Base-by-base conservation (phyloP, 768 basidiomycete genomes). In the Pholiota conissans region DNA sequence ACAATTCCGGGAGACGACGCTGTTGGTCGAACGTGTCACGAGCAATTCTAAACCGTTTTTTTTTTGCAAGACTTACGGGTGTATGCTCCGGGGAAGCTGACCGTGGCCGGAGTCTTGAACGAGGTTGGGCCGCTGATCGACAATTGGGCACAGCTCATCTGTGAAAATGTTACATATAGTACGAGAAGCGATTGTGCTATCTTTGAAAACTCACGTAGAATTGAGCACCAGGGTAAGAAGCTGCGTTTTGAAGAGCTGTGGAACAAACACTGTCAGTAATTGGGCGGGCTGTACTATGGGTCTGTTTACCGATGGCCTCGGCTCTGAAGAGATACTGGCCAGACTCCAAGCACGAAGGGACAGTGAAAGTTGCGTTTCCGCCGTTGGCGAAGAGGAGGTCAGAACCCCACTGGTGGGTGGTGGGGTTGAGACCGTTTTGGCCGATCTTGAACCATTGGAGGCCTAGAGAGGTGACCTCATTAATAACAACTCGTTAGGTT, bases 401-500 rank as follows among this genome's bases (percentile, higher is more conserved):
- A 14, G 79, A 76, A 35, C 70, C 82, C 82, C 82, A 83, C 30
- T 70, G 64, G 46, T 58, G 63, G 5, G 66, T 61, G n/a, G 63
- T 65, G 40, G 77, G 63, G 57, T 68, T 65, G 50, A 71, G 69
- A 11, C 79, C 79, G 46, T 79, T 78, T 62, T 83, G 72, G 59
- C 73, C 78, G 59, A 83, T 80, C 70, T 82, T 84, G 73, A 84
- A 83, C 82, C 82, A 83, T 34, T 77, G 65, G 4, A 83, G 72
- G 27, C 82, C 82, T 9, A 2, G 67, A 29, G 34, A 39, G n/a
- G 20, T 18, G 27, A 26, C 3, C 18, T 11, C 28, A 10, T 26
- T 30, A 24, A 45, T 29, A 9, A 28, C 30, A 11, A 40, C 18
- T n/a, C 26, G 11, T 28, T 14, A 62, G 51, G 63, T 60, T 57